Evolutionary conservation across 148 eudicot species (phyloP), one percentile per base, ranked within the genome.

Genomic region (Linanthus parryae): DNA sequence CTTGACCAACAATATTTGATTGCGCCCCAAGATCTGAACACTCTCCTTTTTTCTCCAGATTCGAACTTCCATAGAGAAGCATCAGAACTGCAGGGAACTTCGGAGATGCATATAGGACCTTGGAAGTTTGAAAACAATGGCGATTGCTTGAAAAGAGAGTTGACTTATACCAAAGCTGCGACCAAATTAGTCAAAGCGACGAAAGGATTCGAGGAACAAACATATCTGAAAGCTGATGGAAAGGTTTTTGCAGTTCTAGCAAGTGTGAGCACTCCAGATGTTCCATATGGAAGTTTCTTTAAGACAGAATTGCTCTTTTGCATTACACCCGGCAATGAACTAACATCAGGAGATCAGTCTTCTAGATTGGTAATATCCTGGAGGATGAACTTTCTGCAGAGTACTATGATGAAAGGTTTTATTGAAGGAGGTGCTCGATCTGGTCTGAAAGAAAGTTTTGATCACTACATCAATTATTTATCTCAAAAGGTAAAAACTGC

Each of bases 341-440:
- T 81, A 40, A 85, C 90, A 25, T 79, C 96, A 19, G 90, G 88
- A 58, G 90, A 92, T 39, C 85, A 77, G 62, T 77, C 83, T 48
- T 71, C 96, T 15, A 74, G 66, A 9, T 46, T 92, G 54, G 83
- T 77, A 13, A 52, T 82, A 57, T 87, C 98, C 6, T 92, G 85
- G 85, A 68, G 96, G 23, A 54, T 75, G 51, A 92, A 92, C 68
- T 92, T 92, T 61, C 57, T 73, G 31, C 98, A 92, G 69, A 92
- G 87, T 58, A 83, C 95, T 44, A 87, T 91, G 95, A 83, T 91
- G 90, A 84, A 75, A 73, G 84, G 94, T 54, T 81, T 91, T 90
- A 80, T 91, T 56, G 96, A 87, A 73, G 63, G 71, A 64, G 98
- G 98, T 51, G 87, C 94, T 34, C 78, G 74, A 30, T 86, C 80